A percentile compares a stretch with the other conserved stretches of the same genome.
Evolutionary conservation across 495 filamentous ascomycete genomes (phyloP).

Genomic region (Neurospora sp.): DNA sequence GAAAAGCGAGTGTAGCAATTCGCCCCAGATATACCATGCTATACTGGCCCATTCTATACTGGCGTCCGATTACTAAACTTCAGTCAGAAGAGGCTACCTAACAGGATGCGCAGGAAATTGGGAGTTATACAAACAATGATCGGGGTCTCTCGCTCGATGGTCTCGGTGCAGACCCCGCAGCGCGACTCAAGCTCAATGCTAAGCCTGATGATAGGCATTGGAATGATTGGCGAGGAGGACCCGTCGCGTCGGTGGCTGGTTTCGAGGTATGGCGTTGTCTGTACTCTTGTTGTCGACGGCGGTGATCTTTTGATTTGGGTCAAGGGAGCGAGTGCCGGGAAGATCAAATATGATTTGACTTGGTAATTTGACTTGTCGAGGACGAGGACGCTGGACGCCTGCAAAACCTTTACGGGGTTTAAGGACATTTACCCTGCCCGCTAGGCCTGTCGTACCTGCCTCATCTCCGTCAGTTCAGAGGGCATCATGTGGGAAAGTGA

Average conservation of each 20-base stretch:
- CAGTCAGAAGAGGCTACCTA: background rate
- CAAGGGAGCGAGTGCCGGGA: background rate
- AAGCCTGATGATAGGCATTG: too few relatives aligned
- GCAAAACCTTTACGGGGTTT: background rate
- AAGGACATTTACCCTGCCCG: too few relatives aligned
- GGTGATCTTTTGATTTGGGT: background rate
- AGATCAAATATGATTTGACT: background rate
- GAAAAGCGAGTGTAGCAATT: background rate
- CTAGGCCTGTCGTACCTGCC: too few relatives aligned
- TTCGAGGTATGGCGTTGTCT: background rate
- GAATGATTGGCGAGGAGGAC: background rate
- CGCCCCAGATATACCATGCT: background rate
- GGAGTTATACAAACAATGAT: background rate
- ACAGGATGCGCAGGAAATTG: background rate
- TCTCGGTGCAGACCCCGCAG: background rate
- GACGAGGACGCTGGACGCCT: background rate
- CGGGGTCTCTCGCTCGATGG: background rate
- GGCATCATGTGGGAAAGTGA: too few relatives aligned
- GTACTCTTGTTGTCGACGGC: background rate
- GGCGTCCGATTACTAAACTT: background rate
- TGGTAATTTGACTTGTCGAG: background rate
- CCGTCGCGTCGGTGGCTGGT: background rate
- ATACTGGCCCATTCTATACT: background rate
- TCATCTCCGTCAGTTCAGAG: too few relatives aligned
- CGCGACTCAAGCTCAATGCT: background rate